Conservation (phyloP, 805 yeast genomes). For the Starmerella etchellsii region DNA sequence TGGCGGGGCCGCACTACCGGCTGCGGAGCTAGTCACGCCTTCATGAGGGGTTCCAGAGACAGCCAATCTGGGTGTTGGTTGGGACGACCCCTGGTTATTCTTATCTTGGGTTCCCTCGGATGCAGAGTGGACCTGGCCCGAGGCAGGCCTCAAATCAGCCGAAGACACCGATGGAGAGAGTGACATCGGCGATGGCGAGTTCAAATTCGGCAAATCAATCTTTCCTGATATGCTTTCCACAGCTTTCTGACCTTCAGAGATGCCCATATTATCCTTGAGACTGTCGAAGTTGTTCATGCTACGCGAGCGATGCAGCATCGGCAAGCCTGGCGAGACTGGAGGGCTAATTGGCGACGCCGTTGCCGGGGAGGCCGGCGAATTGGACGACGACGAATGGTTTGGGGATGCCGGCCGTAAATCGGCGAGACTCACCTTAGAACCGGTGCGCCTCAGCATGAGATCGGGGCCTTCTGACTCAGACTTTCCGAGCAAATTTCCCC, state of each 20-base stretch:
- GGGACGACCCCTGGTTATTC: not conserved
- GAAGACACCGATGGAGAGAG: not conserved
- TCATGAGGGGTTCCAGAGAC: too few species aligned
- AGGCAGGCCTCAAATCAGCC: not conserved
- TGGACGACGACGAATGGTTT: too few species aligned
- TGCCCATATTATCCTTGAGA: conserved; percentile 3
- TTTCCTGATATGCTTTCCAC: conserved; percentile 16
- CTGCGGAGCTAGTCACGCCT: not conserved
- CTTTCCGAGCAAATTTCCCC: conserved; percentile 2
- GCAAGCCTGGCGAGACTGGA: conserved; percentile 2
- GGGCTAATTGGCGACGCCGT: not conserved
- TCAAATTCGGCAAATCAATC: conserved; percentile 5
- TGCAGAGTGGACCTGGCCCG: not conserved
- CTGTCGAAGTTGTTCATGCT: conserved; percentile 13
- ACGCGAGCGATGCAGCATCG: conserved; percentile 11
- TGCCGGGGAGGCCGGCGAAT: too few species aligned
- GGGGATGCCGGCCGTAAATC: too few species aligned
- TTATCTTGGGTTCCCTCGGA: not conserved
- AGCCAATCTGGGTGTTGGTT: too few species aligned
- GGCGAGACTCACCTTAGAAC: conserved; percentile 8
- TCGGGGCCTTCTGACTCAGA: conserved; percentile 2
- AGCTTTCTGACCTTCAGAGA: conserved; percentile 14
- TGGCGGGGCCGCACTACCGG: not conserved
- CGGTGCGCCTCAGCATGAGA: conserved; percentile 11
- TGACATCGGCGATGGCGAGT: not conserved